Percentiles rank a stretch among this genome's conserved stretches.
These are phyloP conservation scores for Raddia distichophylla DNA, from an alignment of 176 grass and related monocot species.

Conservation along the genomic window DNA sequence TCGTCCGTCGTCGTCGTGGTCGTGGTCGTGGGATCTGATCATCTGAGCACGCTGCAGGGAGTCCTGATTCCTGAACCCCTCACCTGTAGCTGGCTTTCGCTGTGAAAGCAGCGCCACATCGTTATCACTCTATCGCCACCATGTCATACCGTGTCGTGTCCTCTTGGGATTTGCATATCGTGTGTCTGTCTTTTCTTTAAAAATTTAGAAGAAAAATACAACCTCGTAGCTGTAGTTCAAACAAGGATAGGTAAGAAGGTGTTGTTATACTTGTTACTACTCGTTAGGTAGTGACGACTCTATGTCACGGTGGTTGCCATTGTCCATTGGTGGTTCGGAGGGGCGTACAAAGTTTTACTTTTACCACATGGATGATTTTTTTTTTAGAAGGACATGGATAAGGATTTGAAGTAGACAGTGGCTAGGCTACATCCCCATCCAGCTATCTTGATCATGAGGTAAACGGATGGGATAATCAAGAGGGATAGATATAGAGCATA, in stretches of 20 bases:
- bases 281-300: conserved; percentile 24
- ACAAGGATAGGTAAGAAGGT: conserved; percentile 13
- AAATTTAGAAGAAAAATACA: no score
- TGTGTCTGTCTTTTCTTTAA: neutral
- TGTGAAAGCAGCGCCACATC: conserved; percentile 8
- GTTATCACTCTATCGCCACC: neutral
- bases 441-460: neutral
- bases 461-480: neutral
- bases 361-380: neutral
- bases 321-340: neutral
- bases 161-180: neutral
- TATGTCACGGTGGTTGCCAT: neutral
- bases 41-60: conserved; percentile 12
- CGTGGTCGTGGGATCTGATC: conserved; percentile 40
- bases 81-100: neutral
- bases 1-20: neutral
- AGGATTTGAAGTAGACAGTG: neutral
- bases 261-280: no score
- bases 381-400: neutral
- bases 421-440: neutral
- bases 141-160: neutral
- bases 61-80: conserved; percentile 6
- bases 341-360: neutral
- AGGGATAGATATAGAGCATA: neutral
- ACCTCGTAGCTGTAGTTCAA: neutral